These are phyloP conservation scores for Mycena galericulata DNA, from an alignment of 768 basidiomycete genomes.

Conservation along the genomic window DNA sequence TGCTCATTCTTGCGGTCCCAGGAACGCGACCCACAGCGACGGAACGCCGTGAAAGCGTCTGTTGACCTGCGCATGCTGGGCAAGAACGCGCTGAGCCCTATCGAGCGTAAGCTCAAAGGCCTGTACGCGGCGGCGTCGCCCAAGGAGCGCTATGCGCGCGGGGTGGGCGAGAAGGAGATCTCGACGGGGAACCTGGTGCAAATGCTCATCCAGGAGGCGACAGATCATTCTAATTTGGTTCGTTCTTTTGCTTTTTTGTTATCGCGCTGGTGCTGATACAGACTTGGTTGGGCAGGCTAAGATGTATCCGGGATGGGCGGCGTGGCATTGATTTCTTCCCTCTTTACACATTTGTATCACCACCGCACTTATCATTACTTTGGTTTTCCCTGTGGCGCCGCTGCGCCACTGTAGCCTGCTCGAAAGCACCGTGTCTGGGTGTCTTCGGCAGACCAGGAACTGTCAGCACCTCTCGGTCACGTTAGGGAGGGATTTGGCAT, in stretches of 20 bases:
- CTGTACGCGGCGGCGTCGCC: slow-evolving; percentile 64
- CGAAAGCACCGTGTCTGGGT: too few relatives aligned
- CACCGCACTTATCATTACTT: slow-evolving; percentile 4
- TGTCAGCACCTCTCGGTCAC: too few relatives aligned
- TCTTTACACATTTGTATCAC: slow-evolving; percentile 7
- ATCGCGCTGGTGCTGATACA: background rate
- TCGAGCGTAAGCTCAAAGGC: slow-evolving; percentile 86
- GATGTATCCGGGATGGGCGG: slow-evolving; percentile 94
- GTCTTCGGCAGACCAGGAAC: too few relatives aligned
- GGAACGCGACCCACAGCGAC: slow-evolving; percentile 57
- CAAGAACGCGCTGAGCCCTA: slow-evolving; percentile 80
- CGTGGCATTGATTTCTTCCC: slow-evolving; percentile 69
- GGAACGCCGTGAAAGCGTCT: slow-evolving; percentile 60
- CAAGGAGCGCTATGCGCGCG: slow-evolving; percentile 52
- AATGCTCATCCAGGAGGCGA: slow-evolving; percentile 91
- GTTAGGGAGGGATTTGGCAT: too few relatives aligned
- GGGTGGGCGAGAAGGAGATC: slow-evolving; percentile 63
- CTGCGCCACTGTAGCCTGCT: too few relatives aligned
- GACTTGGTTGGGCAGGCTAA: slow-evolving; percentile 60
- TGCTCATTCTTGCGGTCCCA: slow-evolving; percentile 34
- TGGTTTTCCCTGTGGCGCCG: too few relatives aligned
- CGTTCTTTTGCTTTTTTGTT: slow-evolving; percentile 27
- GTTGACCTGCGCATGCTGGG: slow-evolving; percentile 76
- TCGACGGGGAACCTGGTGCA: slow-evolving; percentile 92
- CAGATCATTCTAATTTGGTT: slow-evolving; percentile 74